Conservation (phyloP, 1,139 yeast species). For the Suhomyces panamericanus region DNA sequence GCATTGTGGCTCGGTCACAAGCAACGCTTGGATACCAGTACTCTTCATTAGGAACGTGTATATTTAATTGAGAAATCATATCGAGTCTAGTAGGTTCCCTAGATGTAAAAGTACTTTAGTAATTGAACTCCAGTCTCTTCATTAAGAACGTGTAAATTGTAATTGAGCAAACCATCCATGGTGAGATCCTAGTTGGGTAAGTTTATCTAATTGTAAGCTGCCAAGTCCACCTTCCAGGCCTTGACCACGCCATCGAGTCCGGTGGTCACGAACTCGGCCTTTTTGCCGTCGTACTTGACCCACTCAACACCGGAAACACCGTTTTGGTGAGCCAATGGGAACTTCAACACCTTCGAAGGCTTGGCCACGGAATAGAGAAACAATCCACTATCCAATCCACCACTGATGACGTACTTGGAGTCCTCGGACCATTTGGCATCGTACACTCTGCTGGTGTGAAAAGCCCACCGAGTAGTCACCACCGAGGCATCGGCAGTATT, state of each 20-base stretch:
- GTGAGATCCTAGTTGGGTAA: no score
- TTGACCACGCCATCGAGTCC: constrained; percentile 86
- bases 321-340: constrained; percentile 80
- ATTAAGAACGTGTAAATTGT: not conserved
- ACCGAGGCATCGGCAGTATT: constrained; percentile 54
- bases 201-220: constrained; percentile 14
- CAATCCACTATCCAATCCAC: constrained; percentile 80
- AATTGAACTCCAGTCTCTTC: not conserved
- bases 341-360: constrained; percentile 76
- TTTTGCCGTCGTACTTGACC: constrained; percentile 42
- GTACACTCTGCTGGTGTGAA: constrained; percentile 81
- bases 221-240: constrained; percentile 59
- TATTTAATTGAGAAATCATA: not conserved
- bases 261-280: constrained; percentile 54
- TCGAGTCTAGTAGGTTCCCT: no score
- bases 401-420: constrained; percentile 71
- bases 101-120: no score
- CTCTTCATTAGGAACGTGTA: constrained; percentile 5
- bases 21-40: constrained; percentile 15
- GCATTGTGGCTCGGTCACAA: constrained; percentile 58
- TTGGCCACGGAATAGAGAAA: constrained; percentile 74
- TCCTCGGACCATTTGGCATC: constrained; percentile 78
- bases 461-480: constrained; percentile 91
- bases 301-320: constrained; percentile 80
- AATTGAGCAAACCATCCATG: no score